Evolutionary conservation across 352 stramenopile species (phyloP).

Genomic region (Pythium graminicola): DNA sequence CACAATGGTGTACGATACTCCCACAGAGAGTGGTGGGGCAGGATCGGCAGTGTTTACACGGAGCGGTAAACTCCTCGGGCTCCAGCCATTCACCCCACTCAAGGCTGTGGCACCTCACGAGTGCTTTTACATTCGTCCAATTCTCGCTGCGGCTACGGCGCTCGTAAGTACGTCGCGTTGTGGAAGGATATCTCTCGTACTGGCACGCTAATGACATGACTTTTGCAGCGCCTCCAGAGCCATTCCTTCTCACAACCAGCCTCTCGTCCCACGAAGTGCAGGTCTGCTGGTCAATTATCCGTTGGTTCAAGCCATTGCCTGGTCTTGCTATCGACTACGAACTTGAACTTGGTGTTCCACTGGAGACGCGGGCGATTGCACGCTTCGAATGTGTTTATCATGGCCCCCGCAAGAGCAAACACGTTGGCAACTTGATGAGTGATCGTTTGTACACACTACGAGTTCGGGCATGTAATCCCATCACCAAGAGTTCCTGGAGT

Average conservation of each 20-base stretch:
- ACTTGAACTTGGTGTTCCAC: constrained; percentile 45
- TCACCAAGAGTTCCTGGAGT: constrained; percentile 55
- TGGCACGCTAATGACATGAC: neutral
- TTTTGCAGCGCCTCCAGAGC: constrained; percentile 39
- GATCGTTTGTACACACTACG: constrained; percentile 45
- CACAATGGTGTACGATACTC: constrained; percentile 35
- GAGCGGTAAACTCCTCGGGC: constrained; percentile 47
- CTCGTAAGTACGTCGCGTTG: constrained; percentile 55
- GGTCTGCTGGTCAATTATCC: constrained; percentile 53
- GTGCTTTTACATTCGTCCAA: constrained; percentile 52
- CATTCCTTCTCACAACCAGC: constrained; percentile 47
- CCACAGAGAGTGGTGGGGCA: constrained; percentile 34
- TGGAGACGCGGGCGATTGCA: constrained; percentile 4
- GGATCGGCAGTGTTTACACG: constrained; percentile 50
- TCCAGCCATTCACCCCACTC: constrained; percentile 35
- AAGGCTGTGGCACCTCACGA: constrained; percentile 29
- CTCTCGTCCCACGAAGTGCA: constrained; percentile 35
- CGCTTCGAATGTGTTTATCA: constrained; percentile 43
- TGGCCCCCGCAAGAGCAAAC: constrained; percentile 26
- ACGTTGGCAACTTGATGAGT: constrained; percentile 29
- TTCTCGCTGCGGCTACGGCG: constrained; percentile 32
- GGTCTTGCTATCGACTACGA: constrained; percentile 42
- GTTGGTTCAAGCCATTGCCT: constrained; percentile 34
- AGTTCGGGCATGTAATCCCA: constrained; percentile 38
- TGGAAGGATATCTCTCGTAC: neutral